phyloP scores from a whole-genome alignment of 2,329 filamentous ascomycete genomes.

The Xylariomycetidae sp. region DNA sequence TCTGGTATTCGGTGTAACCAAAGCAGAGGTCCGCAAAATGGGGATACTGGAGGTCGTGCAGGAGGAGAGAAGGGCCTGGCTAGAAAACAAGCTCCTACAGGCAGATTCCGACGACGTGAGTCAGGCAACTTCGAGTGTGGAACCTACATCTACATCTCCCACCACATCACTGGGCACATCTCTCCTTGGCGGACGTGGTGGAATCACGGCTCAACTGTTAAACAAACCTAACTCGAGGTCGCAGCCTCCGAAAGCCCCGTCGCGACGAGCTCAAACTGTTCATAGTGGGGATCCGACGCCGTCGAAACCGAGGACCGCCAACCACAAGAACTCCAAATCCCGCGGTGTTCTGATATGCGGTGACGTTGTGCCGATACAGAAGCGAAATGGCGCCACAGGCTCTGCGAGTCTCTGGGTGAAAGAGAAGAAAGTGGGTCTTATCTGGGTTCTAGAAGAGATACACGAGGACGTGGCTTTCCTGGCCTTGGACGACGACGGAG shows the following conservation, averaged over 20 bases:
- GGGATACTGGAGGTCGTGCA: constrained; percentile 94
- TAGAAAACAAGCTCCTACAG: constrained; percentile 75
- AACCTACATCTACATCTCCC: constrained; percentile 31
- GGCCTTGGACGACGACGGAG: constrained; percentile 69
- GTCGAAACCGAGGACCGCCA: constrained; percentile 47
- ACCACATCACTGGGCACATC: constrained; percentile 36
- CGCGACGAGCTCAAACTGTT: constrained; percentile 59
- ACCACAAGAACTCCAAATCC: constrained; percentile 70
- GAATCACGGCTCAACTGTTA: constrained; percentile 81
- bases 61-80: constrained; percentile 80
- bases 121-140: constrained; percentile 32
- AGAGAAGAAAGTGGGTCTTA: constrained; percentile 86
- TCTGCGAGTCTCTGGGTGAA: constrained; percentile 98
- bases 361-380: constrained; percentile 96
- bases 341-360: constrained; percentile 88
- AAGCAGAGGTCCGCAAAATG: constrained; percentile 87
- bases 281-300: constrained; percentile 50
- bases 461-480: constrained; percentile 85
- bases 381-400: constrained; percentile 85
- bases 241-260: constrained; percentile 44
- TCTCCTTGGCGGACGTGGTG: constrained; percentile 62
- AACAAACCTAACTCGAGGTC: constrained; percentile 68
- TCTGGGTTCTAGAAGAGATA: constrained; percentile 98
- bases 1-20: constrained; percentile 97
- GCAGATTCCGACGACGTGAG: constrained; percentile 46